Percentiles rank a stretch among this genome's conserved stretches.
Conservation (phyloP, 176 grass and related monocot genomes). For the Ensete glaucum region DNA sequence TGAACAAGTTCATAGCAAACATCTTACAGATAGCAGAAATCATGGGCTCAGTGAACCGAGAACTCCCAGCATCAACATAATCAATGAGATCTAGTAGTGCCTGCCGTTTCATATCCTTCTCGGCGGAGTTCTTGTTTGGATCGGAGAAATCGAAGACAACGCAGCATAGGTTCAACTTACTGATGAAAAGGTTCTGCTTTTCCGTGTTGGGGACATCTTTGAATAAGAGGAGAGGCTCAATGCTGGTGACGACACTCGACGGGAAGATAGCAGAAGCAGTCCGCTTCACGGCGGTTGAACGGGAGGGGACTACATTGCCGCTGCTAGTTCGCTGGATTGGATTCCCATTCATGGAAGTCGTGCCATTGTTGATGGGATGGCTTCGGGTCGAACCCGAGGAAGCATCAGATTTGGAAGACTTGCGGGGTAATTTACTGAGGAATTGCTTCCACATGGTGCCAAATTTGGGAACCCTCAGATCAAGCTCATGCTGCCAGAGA, state of each 20-base stretch:
- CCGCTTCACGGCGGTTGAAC: constrained; percentile 59
- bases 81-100: constrained; percentile 79
- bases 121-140: constrained; percentile 56
- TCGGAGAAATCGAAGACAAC: constrained; percentile 94
- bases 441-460: constrained; percentile 82
- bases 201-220: constrained; percentile 80
- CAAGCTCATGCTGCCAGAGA: background rate
- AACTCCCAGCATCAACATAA: constrained; percentile 42
- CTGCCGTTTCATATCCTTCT: constrained; percentile 96
- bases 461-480: background rate
- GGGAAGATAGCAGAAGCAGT: constrained; percentile 94
- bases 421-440: constrained; percentile 85
- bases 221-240: constrained; percentile 75
- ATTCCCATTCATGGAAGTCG: constrained; percentile 17
- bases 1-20: constrained; percentile 79
- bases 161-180: constrained; percentile 77
- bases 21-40: constrained; percentile 68
- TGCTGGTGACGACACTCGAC: constrained; percentile 76
- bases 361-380: background rate
- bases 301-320: constrained; percentile 32
- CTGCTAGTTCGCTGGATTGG: constrained; percentile 53
- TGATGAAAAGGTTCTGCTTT: constrained; percentile 73
- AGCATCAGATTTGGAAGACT: constrained; percentile 40
- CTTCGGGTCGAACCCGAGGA: constrained; percentile 30
- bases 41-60: constrained; percentile 54